Base-by-base conservation (phyloP, 2,329 filamentous ascomycete genomes). In the Rhynchosporium graminicola region DNA sequence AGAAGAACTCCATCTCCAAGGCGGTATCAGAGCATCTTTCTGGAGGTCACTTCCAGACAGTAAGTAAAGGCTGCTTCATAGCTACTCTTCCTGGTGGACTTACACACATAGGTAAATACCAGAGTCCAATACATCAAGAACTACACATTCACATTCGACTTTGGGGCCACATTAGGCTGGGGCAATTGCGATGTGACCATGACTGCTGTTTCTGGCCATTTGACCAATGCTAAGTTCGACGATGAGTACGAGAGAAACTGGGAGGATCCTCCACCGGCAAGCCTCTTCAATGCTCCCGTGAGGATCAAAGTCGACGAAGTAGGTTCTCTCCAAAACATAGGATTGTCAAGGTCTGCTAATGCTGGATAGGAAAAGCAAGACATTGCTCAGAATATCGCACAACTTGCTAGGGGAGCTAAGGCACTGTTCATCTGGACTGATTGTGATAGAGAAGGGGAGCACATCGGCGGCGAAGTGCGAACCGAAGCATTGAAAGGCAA, bases 391-490 rank as follows among this genome's bases (percentile, higher is more conserved):
- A 99, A 99, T 73, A 95, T 99, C 71, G 85, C 88, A 69, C 79
- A 83, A 1, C 88, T 96, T 75, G 94, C 95, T 20, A 83, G 83
- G 64, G 83, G 84, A 73, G 83, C 87, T n/a, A 84, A 82, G 60
- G 86, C 88, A 12, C 81, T 99, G 38, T 94, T 96, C 76, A 97
- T 99, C 70, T 99, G 95, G 95, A 99, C 95, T 0, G 95, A 99
- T 82, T 98, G 95, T 76, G 95, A 99, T 80, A 87, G 93, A 60
- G 95, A 99, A 80, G 95, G 95, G 42, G 95, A 99, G 75, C 90
- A 98, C 73, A 99, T 99, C 69, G 95, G 95, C 6, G 83, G 89
- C 45, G 94, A 99, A 75, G 94, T 99, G 64, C 87, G 92, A 50
- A 84, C 90, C 58, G 88, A 94, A 63, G 95, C 95, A 4, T 80